Evolutionary conservation across 1,284 basidiomycete genomes (phyloP), one percentile per base, ranked within the genome.

Genomic region (Singerocomus inundabilis): DNA sequence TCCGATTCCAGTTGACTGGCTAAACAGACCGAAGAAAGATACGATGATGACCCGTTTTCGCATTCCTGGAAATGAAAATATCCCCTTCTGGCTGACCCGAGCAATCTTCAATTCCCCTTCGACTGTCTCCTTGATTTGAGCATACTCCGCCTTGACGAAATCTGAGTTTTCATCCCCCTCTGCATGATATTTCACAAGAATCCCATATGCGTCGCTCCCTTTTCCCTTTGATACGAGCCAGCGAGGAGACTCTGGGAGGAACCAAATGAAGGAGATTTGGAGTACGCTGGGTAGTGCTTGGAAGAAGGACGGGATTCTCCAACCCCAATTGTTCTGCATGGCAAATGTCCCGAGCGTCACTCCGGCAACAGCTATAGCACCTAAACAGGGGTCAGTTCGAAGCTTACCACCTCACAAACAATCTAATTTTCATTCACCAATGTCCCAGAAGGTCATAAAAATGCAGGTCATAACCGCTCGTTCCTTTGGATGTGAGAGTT

Each of bases 211-310:
- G 36, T 82, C 76, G 0, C 76, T 71, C 4, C 67, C 66, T 15
- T 76, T 69, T 12, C 78, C 79, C 42, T 74, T 75, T 15, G 75
- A 75, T 40, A 84, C 67, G 10, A 84, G 70, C 79, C 79, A 85
- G 54, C 84, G 75, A 33, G 82, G 82, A 1, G 78, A 81, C 59
- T 84, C 79, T 4, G 81, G 81, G 21, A n/a, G n/a, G n/a, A n/a
- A n/a, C n/a, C n/a, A n/a, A n/a, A n/a, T n/a, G n/a, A n/a, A n/a
- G n/a, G n/a, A 82, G 66, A n/a, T n/a, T n/a, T n/a, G n/a, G n/a
- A n/a, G n/a, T n/a, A 44, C n/a, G 21, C 32, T 44, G 15, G 43
- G 43, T 0, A 75, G 55, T 26, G 73, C 63, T 62, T 85, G 82
- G 8, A 84, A 24, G 2, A 59, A 24, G 2, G 51, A 55, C 24